A percentile compares a stretch with the other conserved stretches of the same genome.
These are phyloP conservation scores for Lentithecium fluviatile DNA, from an alignment of 495 filamentous ascomycete species.

Conservation along the genomic window DNA sequence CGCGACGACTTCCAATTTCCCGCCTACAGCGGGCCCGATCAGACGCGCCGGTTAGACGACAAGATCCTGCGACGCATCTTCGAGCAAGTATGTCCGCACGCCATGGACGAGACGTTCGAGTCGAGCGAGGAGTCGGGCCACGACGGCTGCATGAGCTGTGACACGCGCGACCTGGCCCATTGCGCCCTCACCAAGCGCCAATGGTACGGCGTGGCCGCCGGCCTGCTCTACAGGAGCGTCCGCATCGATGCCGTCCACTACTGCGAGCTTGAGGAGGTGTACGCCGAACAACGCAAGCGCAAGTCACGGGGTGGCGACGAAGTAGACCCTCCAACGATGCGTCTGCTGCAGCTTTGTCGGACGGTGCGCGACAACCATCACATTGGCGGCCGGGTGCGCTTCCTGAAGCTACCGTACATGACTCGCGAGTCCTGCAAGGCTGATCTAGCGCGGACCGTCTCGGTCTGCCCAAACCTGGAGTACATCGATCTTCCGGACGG, in stretches of 20 bases:
- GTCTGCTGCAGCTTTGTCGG: slow-evolving; percentile 74
- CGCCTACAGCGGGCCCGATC: slow-evolving; percentile 46
- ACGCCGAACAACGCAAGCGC: slow-evolving; percentile 73
- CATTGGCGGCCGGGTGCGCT: slow-evolving; percentile 65
- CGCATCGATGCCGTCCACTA: slow-evolving; percentile 95
- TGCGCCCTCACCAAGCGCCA: slow-evolving; percentile 69
- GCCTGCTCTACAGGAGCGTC: slow-evolving; percentile 67
- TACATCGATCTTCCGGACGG: slow-evolving; percentile 92
- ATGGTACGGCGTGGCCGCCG: slow-evolving; percentile 57
- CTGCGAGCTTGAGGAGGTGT: slow-evolving; percentile 78
- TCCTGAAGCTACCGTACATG: slow-evolving; percentile 95
- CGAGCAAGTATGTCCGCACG: slow-evolving; percentile 78
- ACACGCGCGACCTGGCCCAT: slow-evolving; percentile 84
- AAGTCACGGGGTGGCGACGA: slow-evolving; percentile 71
- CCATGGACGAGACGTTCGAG: slow-evolving; percentile 70
- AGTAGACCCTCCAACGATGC: slow-evolving; percentile 71
- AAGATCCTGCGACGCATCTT: slow-evolving; percentile 73
- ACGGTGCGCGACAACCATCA: slow-evolving; percentile 72
- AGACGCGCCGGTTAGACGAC: slow-evolving; percentile 56
- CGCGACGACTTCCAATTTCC: slow-evolving; percentile 18
- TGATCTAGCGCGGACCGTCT: slow-evolving; percentile 80
- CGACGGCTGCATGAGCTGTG: slow-evolving; percentile 92
- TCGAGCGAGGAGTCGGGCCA: slow-evolving; percentile 79
- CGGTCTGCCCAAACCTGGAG: slow-evolving; percentile 77
- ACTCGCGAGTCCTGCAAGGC: slow-evolving; percentile 82